Evolutionary conservation across 176 grass and related monocot genomes (phyloP), one percentile per base, ranked within the genome.

Genomic region (Chrysopogon serrulatus): DNA sequence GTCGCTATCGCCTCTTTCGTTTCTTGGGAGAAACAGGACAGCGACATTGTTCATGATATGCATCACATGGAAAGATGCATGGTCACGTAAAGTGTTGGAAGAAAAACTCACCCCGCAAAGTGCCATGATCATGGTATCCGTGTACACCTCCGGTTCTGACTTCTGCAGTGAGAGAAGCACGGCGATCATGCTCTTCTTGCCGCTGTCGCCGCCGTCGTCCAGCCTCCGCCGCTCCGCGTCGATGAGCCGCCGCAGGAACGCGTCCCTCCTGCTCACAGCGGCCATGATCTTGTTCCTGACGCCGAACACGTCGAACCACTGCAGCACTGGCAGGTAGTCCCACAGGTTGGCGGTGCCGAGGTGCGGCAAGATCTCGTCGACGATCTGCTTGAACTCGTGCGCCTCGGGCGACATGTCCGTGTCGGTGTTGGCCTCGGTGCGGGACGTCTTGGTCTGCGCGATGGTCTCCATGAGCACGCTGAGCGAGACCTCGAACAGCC

Each of bases 391-490:
- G 36, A 93, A 83, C 27, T 37, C 34, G 32, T 8, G 32, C 4
- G 70, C 77, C 54, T 87, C 67, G 3, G 73, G 74, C 0, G 74
- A 90, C 39, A 76, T 79, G 53, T 83, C 75, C 0, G 62, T 54
- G 65, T 81, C 68, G 53, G 33, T 74, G 18, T 64, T 71, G 1
- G 27, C 63, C 43, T 43, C 59, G 10, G 68, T 2, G 1, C 18
- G 54, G 3, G 57, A 41, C 10, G 79, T 81, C 78, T 79, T 88
- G 53, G 73, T 84, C 8, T 37, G 75, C 37, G 85, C 86, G 15
- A 88, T 56, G 87, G 89, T 88, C 65, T 78, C 77, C 88, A 82
- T 62, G 51, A 96, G 75, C 21, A 80, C 80, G 75, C 83, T 82
- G 41, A 85, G 72, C 1, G 84, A 53, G 13, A 92, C 26, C 59